Evolutionary conservation across 805 yeast species (phyloP), one percentile per base, ranked within the genome.

Genomic region (Candida quercuum): DNA sequence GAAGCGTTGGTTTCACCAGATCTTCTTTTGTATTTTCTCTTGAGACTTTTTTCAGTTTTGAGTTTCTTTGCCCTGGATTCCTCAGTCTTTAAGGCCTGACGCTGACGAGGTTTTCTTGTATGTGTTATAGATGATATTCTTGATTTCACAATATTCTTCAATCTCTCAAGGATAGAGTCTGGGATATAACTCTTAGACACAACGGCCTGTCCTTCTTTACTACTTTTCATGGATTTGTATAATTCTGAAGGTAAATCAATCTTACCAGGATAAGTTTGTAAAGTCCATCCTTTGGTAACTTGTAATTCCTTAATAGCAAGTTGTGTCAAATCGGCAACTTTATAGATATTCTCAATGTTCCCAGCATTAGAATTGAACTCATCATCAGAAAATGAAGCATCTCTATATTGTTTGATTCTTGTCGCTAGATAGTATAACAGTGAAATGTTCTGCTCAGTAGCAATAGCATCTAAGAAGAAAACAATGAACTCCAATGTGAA

Each of bases 201-300:
- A 16, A 78, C 63, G 12, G 57, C 60, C 42, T 78, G 82, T 3
- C 86, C 81, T 42, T 77, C 81, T 13, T 66, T 61, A 2, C 73
- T 54, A n/a, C 73, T 65, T 8, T 66, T 63, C 67, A 82, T 76
- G 2, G 84, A 76, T n/a, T 67, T 62, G 58, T 72, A 86, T 8
- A 85, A 54, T 52, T 87, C 96, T n/a, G 69, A 60, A 0, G 91
- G 81, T 15, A 87, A 57, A 15, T 75, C 73, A 14, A 83, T 57
- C 49, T 81, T 83, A 2, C 91, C 94, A 0, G 95, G 94, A 78
- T 89, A 88, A 0, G 88, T 78, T 18, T 80, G 74, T 39, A 84
- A 65, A 17, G 72, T 72, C 95, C 95, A 86, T 32, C 67, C 69
- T 48, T 71, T 78, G 18, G 60, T 51, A 18, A 73, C 79, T 30